Conservation (phyloP, 495 filamentous ascomycete genomes). For the Penicillium nucicola region DNA sequence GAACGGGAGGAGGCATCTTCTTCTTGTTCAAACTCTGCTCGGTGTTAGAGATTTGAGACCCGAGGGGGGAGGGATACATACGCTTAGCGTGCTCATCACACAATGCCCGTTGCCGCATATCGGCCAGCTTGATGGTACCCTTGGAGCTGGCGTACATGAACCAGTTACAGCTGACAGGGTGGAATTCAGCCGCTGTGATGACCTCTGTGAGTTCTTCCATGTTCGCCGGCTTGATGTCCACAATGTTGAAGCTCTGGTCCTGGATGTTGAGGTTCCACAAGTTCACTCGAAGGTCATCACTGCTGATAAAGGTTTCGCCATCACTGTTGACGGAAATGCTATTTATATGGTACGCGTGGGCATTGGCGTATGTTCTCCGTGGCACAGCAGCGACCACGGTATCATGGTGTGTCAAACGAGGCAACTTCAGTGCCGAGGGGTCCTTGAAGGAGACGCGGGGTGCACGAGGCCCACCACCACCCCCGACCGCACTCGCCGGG, state of each 20-base stretch:
- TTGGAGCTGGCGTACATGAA: constrained; percentile 99
- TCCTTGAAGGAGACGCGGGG: constrained; percentile 73
- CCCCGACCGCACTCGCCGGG: constrained; percentile 67
- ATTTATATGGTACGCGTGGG: constrained; percentile 99
- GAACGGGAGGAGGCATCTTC: constrained; percentile 98
- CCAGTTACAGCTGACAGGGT: constrained; percentile 97
- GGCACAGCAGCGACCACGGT: constrained; percentile 97
- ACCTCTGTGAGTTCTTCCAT: constrained; percentile 99
- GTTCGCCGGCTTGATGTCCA: constrained; percentile 98
- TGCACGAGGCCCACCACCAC: constrained; percentile 70
- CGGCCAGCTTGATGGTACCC: constrained; percentile 96
- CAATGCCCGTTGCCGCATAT: constrained; percentile 94
- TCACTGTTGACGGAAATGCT: constrained; percentile 99
- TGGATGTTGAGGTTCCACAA: constrained; percentile 99
- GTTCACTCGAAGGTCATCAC: constrained; percentile 96
- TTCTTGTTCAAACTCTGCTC: constrained; percentile 93
- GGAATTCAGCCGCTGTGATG: constrained; percentile 97
- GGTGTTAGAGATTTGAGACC: constrained; percentile 9
- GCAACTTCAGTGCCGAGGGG: constrained; percentile 82
- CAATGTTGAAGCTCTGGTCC: constrained; percentile 99
- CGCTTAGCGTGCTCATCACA: constrained; percentile 95
- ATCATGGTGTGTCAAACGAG: constrained; percentile 94
- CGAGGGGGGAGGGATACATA: constrained; percentile 44
- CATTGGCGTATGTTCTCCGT: constrained; percentile 93
- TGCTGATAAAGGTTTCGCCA: constrained; percentile 98